Evolutionary conservation across 176 grass and related monocot species (phyloP).

Genomic region (Canna indica): DNA sequence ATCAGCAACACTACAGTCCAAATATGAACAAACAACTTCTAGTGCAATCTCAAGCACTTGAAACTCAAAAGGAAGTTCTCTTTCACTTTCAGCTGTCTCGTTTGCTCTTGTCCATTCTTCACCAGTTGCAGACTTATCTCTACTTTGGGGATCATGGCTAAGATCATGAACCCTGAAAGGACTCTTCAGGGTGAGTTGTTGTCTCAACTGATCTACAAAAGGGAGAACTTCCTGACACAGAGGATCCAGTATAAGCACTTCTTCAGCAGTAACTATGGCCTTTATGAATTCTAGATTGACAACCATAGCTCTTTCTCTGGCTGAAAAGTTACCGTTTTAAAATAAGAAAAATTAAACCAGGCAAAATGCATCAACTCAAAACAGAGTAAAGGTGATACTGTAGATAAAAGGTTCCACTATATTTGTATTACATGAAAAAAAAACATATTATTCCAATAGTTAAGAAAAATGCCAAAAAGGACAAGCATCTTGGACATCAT

Average conservation of each 20-base stretch:
- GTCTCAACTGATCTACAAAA: slow-evolving; percentile 81
- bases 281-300: slow-evolving; percentile 88
- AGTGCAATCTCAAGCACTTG: slow-evolving; percentile 92
- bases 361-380: slow-evolving; percentile 1
- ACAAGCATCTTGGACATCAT: background rate
- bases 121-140: slow-evolving; percentile 16
- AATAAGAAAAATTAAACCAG: slow-evolving; percentile 8
- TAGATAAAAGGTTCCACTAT: background rate
- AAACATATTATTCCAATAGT: background rate
- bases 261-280: slow-evolving; percentile 85
- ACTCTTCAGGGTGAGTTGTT: slow-evolving; percentile 51
- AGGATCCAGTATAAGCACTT: slow-evolving; percentile 81
- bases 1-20: slow-evolving; percentile 53
- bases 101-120: slow-evolving; percentile 30
- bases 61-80: slow-evolving; percentile 86
- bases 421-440: background rate
- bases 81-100: slow-evolving; percentile 43
- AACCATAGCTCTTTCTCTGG: slow-evolving; percentile 90
- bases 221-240: slow-evolving; percentile 59
- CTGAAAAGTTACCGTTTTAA: slow-evolving; percentile 32
- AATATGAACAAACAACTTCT: slow-evolving; percentile 48
- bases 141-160: slow-evolving; percentile 22
- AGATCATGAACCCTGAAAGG: slow-evolving; percentile 26
- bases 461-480: background rate
- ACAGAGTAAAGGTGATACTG: background rate